These are phyloP conservation scores for Lactifluus volemus DNA, from an alignment of 768 basidiomycete genomes.

Conservation along the genomic window DNA sequence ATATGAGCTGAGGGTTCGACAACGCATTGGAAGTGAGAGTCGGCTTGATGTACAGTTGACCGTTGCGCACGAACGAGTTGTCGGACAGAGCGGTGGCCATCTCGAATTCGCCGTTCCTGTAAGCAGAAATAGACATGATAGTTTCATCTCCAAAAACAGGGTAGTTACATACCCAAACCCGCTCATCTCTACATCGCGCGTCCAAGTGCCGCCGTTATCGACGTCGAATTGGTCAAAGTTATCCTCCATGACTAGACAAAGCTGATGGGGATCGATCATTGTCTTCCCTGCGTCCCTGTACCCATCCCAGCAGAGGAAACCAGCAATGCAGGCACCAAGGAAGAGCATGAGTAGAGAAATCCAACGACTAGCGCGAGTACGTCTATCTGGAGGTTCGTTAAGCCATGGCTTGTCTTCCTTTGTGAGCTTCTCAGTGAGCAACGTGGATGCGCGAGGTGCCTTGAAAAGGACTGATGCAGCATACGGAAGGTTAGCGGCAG, in stretches of 20 bases:
- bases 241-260: slow-evolving; percentile 43
- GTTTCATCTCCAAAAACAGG: not conserved
- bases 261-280: slow-evolving; percentile 28
- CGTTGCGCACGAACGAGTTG: slow-evolving; percentile 40
- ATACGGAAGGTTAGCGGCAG: not conserved
- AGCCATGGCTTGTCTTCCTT: slow-evolving; percentile 45
- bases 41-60: slow-evolving; percentile 48
- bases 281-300: slow-evolving; percentile 29
- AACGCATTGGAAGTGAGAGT: slow-evolving; percentile 48
- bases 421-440: slow-evolving; percentile 43
- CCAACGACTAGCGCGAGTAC: slow-evolving; percentile 39
- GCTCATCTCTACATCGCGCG: slow-evolving; percentile 42
- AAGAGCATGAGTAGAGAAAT: slow-evolving; percentile 36
- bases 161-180: slow-evolving; percentile 37
- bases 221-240: slow-evolving; percentile 41
- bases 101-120: slow-evolving; percentile 43
- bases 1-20: slow-evolving; percentile 29
- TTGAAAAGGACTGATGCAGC: slow-evolving; percentile 12
- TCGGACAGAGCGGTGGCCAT: slow-evolving; percentile 37
- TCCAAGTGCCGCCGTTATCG: slow-evolving; percentile 30
- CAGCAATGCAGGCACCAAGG: slow-evolving; percentile 36
- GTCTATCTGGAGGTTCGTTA: slow-evolving; percentile 31
- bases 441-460: slow-evolving; percentile 35
- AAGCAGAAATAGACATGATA: not conserved
- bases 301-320: slow-evolving; percentile 38